Evolutionary conservation across 2,329 filamentous ascomycete species (phyloP), one percentile per base, ranked within the genome.

Genomic region (Elsinoe batatas): DNA sequence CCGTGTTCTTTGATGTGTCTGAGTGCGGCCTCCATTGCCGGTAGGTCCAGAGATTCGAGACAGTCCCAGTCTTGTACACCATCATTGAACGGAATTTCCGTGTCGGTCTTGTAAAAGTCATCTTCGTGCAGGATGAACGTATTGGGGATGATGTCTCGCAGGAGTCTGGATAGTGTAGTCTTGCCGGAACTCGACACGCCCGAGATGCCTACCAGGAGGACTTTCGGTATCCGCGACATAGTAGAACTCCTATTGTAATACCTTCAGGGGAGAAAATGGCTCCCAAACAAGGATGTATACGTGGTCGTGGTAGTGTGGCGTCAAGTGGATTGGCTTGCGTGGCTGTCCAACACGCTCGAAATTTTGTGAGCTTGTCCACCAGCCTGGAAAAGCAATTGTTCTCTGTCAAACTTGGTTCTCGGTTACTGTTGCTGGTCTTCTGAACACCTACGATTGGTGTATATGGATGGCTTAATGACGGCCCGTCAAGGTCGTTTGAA

Each of bases 131-230:
- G 78, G 65, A 97, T 87, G 65, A 90, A 91, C 13, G 83, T 78
- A 61, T 78, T 76, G 20, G 70, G 63, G 64, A 96, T 90, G 61
- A 95, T 84, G 66, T 88, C 83, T 57, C 89, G 83, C 15, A 98
- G 77, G 11, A 96, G 78, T 2, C 91, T 82, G 17, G 90, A 87
- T 12, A 98, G 80, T 2, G 93, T 97, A 2, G 93, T 97, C 75
- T 98, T 98, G 58, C 93, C 93, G 64, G 87, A 91, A 3, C 87
- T 95, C 1, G 91, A 96, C 61, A 87, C 88, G 56, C 93, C 93
- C 37, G 88, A 94, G 57, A 97, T 83, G 58, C 84, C 89, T 55
- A 97, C 75, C 42, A 95, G 74, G 58, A 91, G 67, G 49, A 74
- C 70, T 42, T 64, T 67, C 54, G 56, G 59, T 51, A 6, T 5